Base-by-base conservation (phyloP, 2,329 filamentous ascomycete species). In the Eurotiales sp. region DNA sequence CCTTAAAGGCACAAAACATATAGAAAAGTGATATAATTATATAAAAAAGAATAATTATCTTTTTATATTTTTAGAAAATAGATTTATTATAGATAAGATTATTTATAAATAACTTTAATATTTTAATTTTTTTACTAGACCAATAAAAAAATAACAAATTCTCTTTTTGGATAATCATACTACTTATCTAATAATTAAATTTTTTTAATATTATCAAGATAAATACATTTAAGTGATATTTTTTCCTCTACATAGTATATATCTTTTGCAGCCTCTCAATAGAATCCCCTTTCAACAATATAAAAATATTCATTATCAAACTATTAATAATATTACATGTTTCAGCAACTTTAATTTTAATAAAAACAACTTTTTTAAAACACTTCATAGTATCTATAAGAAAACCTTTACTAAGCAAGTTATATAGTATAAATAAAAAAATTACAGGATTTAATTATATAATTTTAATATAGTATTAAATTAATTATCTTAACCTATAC, bases 311-410 rank as follows among this genome's bases (percentile, higher is more conserved):
- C 19, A 41, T 41, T 7, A 12, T 5, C 22, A 22, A 25, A 22
- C 23, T 21, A 12, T 25, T 1, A 41, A 41, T 17, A 23, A 41
- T 1, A n/a, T 41, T 41, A n/a, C 39, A 7, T 12, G 11, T 12
- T 12, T 41, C 22, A 12, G 21, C 4, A 21, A 21, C 21, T 41
- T 41, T 25, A n/a, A 41, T 10, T 41, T 41, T 23, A 14, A 41
- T 41, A 41, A 41, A 41, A 41, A 41, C 8, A 8, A 41, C 39
- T 41, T 41, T 41, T 41, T 41, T 41, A 8, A 41, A 22, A n/a
- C n/a, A 14, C 4, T 41, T 8, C 4, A 23, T 25, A 22, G 23
- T 41, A 27, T 10, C 10, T 27, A 27, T 5, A 27, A 6, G 10
- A 27, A 27, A 6, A 10, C 25, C 25, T 27, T 27, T 27, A 27